A percentile compares a stretch with the other conserved stretches of the same genome.
These are phyloP conservation scores for Butyriboletus loyo DNA, from an alignment of 768 basidiomycete genomes.

Conservation along the genomic window DNA sequence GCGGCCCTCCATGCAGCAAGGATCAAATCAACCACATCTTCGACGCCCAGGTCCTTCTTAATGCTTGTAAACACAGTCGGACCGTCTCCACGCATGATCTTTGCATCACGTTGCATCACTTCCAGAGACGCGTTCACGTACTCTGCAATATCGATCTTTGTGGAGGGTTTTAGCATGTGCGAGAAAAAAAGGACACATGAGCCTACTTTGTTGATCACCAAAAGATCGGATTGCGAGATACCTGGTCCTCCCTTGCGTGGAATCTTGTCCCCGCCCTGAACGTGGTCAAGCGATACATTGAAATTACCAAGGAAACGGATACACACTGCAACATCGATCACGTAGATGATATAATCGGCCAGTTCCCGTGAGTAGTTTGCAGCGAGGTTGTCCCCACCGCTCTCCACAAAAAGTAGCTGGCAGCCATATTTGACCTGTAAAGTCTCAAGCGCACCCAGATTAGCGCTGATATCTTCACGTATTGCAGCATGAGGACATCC, in stretches of 20 bases:
- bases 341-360: constrained; percentile 96
- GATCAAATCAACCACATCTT: constrained; percentile 78
- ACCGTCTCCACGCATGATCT: constrained; percentile 89
- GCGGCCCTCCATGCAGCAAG: constrained; percentile 86
- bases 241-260: constrained; percentile 98
- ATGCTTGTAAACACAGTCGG: constrained; percentile 92
- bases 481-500: constrained; percentile 99
- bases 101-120: constrained; percentile 93
- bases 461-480: constrained; percentile 96
- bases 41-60: constrained; percentile 71
- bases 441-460: constrained; percentile 92
- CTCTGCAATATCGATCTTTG: constrained; percentile 87
- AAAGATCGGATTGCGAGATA: constrained; percentile 91
- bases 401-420: constrained; percentile 92
- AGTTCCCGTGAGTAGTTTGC: constrained; percentile 96
- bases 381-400: constrained; percentile 95
- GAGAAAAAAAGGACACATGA: background rate
- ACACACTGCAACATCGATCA: constrained; percentile 79
- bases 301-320: background rate
- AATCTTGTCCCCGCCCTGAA: constrained; percentile 94
- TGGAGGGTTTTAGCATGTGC: background rate
- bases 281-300: constrained; percentile 3
- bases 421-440: constrained; percentile 89
- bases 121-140: constrained; percentile 90
- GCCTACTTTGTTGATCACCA: constrained; percentile 90